A percentile compares a stretch with the other conserved stretches of the same genome.
phyloP scores from a whole-genome alignment of 2,329 filamentous ascomycete species.

The Ophiostoma sp. region DNA sequence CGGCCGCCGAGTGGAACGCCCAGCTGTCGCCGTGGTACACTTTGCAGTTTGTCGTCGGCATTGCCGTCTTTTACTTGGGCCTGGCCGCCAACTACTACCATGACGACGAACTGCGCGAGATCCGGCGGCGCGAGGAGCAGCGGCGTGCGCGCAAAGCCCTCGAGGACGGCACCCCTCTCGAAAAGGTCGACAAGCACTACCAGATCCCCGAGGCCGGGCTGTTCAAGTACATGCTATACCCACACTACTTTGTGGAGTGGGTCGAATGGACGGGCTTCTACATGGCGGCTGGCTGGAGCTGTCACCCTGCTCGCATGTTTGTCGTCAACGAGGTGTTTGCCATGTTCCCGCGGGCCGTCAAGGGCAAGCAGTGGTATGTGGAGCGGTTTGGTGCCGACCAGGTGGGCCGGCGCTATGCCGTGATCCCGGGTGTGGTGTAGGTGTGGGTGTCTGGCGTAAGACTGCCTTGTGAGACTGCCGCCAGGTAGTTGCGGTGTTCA shows the following conservation, averaged over 20 bases:
- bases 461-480: neutral
- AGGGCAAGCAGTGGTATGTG: conserved; percentile 82
- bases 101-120: conserved; percentile 85
- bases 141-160: conserved; percentile 52
- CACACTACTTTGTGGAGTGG: conserved; percentile 97
- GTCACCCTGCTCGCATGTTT: conserved; percentile 76
- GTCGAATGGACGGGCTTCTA: conserved; percentile 91
- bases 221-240: conserved; percentile 80
- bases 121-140: conserved; percentile 68
- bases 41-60: conserved; percentile 59
- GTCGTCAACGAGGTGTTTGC: conserved; percentile 82
- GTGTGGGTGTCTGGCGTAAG: neutral
- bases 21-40: conserved; percentile 42
- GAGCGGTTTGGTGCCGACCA: conserved; percentile 84
- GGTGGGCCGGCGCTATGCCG: conserved; percentile 71
- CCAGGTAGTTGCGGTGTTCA: neutral
- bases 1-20: conserved; percentile 51
- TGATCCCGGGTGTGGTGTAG: conserved; percentile 56
- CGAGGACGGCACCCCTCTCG: conserved; percentile 39
- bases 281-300: conserved; percentile 67
- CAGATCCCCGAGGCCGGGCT: conserved; percentile 80
- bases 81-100: conserved; percentile 82
- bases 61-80: conserved; percentile 74
- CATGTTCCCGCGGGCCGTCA: conserved; percentile 84
- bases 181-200: conserved; percentile 74